Evolutionary conservation across 345 rosid species (phyloP).

Genomic region (Carallia brachiata): DNA sequence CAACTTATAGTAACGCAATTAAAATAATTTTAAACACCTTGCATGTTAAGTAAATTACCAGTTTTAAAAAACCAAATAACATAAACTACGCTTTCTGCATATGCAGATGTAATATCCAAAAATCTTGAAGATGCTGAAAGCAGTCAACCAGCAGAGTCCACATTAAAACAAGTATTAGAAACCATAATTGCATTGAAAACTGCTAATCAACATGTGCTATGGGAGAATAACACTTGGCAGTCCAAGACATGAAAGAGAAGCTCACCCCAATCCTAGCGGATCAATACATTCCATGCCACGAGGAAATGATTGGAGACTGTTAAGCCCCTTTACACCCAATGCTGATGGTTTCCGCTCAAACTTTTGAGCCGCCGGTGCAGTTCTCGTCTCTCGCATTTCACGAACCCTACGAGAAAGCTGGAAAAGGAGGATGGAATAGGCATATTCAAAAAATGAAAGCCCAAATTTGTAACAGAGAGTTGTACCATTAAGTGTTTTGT

Average conservation of each 20-base stretch:
- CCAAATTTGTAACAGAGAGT: too few species aligned
- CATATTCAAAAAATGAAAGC: background rate
- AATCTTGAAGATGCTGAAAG: conserved; percentile 7
- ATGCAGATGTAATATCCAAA: background rate
- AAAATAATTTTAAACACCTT: background rate
- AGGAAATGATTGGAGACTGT: conserved; percentile 72
- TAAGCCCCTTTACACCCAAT: conserved; percentile 46
- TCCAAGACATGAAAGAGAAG: conserved; percentile 11
- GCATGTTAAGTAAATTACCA: conserved; percentile 3
- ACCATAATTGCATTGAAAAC: background rate
- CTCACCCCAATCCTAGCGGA: conserved; percentile 91
- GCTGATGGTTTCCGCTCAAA: conserved; percentile 57
- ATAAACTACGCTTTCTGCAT: background rate
- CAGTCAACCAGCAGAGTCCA: background rate
- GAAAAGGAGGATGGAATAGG: conserved; percentile 22
- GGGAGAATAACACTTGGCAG: background rate
- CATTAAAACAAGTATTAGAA: background rate
- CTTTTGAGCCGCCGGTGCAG: conserved; percentile 75
- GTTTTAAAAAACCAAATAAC: conserved; percentile 12
- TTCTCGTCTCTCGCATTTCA: conserved; percentile 89
- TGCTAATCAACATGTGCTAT: background rate
- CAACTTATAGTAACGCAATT: background rate
- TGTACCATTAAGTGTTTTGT: too few species aligned
- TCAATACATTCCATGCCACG: conserved; percentile 97
- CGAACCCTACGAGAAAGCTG: conserved; percentile 95